Conservation (phyloP, 441 rosid genomes). For the Heliophila coronopifolia region DNA sequence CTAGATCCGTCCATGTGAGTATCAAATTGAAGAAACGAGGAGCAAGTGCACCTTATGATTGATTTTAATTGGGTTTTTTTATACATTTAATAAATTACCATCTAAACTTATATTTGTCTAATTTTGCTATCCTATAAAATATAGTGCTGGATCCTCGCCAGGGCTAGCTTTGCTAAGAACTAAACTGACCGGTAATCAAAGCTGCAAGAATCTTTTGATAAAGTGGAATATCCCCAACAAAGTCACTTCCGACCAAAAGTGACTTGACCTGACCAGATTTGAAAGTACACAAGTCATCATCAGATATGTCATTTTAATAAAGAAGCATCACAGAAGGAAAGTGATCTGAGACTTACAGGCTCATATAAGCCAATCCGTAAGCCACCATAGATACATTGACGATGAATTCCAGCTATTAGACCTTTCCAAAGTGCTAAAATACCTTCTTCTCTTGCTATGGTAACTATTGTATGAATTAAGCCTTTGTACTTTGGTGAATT, state of each 20-base stretch:
- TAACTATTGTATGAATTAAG: constrained; percentile 43
- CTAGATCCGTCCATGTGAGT: too few relatives aligned
- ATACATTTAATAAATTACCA: too few relatives aligned
- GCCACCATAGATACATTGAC: constrained; percentile 66
- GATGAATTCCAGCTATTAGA: constrained; percentile 58
- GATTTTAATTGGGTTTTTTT: too few relatives aligned
- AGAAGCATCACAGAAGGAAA: background rate
- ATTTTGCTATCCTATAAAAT: too few relatives aligned
- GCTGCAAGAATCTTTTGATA: constrained; percentile 65
- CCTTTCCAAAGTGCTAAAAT: constrained; percentile 63
- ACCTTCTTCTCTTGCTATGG: constrained; percentile 66
- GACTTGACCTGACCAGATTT: constrained; percentile 55
- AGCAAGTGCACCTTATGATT: too few relatives aligned
- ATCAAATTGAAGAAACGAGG: too few relatives aligned
- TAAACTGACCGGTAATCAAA: constrained; percentile 51
- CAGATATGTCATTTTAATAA: too few relatives aligned
- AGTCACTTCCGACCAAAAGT: constrained; percentile 59
- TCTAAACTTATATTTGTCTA: too few relatives aligned
- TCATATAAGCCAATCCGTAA: constrained; percentile 60
- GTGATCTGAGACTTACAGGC: constrained; percentile 45
- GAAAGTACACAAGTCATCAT: background rate
- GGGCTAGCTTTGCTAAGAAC: too few relatives aligned
- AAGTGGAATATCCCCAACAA: constrained; percentile 51
- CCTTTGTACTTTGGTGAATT: constrained; percentile 49
- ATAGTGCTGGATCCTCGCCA: too few relatives aligned